A percentile compares a stretch with the other conserved stretches of the same genome.
Evolutionary conservation across 345 rosid genomes (phyloP).

Genomic region (Brassica rapa): DNA sequence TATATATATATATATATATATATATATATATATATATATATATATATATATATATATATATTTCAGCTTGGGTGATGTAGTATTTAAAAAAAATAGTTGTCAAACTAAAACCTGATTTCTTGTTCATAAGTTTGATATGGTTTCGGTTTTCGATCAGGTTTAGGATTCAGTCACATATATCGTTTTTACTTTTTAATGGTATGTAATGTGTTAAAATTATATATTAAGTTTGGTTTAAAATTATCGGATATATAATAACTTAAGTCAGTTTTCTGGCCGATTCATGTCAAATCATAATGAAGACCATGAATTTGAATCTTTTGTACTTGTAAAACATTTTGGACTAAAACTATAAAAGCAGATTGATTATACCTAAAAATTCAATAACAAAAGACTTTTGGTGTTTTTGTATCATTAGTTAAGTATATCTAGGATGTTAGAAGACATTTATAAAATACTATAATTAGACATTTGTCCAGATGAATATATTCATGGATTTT

Average conservation of each 20-base stretch:
- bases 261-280: not conserved
- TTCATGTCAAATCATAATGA: not conserved
- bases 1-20: too few relatives aligned
- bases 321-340: not conserved
- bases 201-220: not conserved
- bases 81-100: not conserved
- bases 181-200: not conserved
- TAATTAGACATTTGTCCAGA: not conserved
- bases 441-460: not conserved
- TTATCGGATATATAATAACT: not conserved
- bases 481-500: not conserved
- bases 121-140: not conserved
- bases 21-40: not conserved
- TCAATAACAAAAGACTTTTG: not conserved
- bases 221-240: not conserved
- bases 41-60: not conserved
- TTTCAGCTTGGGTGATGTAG: not conserved
- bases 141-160: not conserved
- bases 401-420: not conserved
- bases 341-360: not conserved
- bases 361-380: not conserved
- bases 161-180: not conserved
- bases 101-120: not conserved
- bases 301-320: not conserved
- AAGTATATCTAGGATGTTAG: not conserved